Base-by-base conservation (phyloP, 1,284 basidiomycete species). In the Rhodotorula sp. region DNA sequence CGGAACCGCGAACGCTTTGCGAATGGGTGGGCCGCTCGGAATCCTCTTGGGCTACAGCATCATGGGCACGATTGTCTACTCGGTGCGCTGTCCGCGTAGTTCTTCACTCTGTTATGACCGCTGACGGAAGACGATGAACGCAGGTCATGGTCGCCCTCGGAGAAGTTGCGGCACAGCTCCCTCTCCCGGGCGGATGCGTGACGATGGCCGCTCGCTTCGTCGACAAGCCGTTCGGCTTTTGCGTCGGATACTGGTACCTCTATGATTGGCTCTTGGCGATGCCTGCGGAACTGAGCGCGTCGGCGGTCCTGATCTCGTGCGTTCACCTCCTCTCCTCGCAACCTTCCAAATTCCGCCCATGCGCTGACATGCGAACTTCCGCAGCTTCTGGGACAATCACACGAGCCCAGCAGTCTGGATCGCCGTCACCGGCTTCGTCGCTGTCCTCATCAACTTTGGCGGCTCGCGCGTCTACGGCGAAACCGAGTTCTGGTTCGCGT, bases 191-290 rank as follows among this genome's bases (percentile, higher is more conserved):
- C 1, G 62, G 62, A n/a, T 27, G 29, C 27, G 89, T 93, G 79
- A 88, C 85, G 57, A 83, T 92, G 51, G 89, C 91, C 4, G 86
- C 86, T 71, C 87, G 89, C 51, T 91, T 91, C 77, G 87, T 92
- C 39, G 86, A 91, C 78, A 87, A 88, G 5, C 88, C 90, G 4
- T 84, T 92, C 67, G 88, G 88, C 1, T 91, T 91, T 76, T 85
- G 90, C 19, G 90, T 86, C 89, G 90, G 64, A 13, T 92, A 89
- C 22, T 34, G 29, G 10, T 47, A 44, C 44, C 30, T n/a, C 32
- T 56, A 56, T 46, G 54, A 39, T 44, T 76, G 70, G 59, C 59
- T 68, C 46, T 56, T 71, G 6, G 61, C 82, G 55, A 78, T 81
- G 70, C 80, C 80, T 11, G 79, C 80, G 32, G 81, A 82, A 59